phyloP scores from a whole-genome alignment of 805 yeast species.

The Clavispora carvajalis region DNA sequence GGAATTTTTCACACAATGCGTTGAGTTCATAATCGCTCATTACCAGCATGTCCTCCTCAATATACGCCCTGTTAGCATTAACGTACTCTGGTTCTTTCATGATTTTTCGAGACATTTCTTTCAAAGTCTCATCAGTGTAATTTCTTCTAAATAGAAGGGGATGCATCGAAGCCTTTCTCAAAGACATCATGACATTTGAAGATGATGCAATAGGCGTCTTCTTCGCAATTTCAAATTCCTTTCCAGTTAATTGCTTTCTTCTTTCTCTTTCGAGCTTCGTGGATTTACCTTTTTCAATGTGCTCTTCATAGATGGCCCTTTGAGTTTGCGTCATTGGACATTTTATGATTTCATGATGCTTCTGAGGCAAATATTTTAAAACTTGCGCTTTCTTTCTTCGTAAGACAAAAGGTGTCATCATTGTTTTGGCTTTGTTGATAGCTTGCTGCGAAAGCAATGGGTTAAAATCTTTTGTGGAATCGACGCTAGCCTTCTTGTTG shows the following conservation, averaged over 20 bases:
- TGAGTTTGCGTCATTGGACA: slow-evolving; percentile 63
- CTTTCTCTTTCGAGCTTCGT: slow-evolving; percentile 40
- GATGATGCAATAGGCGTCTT: slow-evolving; percentile 38
- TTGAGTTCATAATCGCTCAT: slow-evolving; percentile 92
- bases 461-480: slow-evolving; percentile 47
- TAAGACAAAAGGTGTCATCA: slow-evolving; percentile 97
- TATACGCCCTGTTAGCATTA: slow-evolving; percentile 71
- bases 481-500: slow-evolving; percentile 79
- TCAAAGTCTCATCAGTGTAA: slow-evolving; percentile 52
- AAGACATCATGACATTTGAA: slow-evolving; percentile 75
- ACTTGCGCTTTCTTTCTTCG: slow-evolving; percentile 92
- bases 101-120: slow-evolving; percentile 69
- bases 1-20: slow-evolving; percentile 65
- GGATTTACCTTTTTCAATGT: slow-evolving; percentile 43
- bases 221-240: slow-evolving; percentile 30
- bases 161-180: slow-evolving; percentile 90
- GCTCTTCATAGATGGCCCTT: slow-evolving; percentile 52
- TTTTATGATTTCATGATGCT: slow-evolving; percentile 55
- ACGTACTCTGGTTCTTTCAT: slow-evolving; percentile 76
- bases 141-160: slow-evolving; percentile 74
- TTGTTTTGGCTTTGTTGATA: slow-evolving; percentile 85
- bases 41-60: slow-evolving; percentile 89
- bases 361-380: slow-evolving; percentile 79
- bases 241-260: slow-evolving; percentile 32
- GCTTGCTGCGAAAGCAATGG: slow-evolving; percentile 89